Conservation (phyloP, 148 eudicot species). For the Spergularia bocconei region DNA sequence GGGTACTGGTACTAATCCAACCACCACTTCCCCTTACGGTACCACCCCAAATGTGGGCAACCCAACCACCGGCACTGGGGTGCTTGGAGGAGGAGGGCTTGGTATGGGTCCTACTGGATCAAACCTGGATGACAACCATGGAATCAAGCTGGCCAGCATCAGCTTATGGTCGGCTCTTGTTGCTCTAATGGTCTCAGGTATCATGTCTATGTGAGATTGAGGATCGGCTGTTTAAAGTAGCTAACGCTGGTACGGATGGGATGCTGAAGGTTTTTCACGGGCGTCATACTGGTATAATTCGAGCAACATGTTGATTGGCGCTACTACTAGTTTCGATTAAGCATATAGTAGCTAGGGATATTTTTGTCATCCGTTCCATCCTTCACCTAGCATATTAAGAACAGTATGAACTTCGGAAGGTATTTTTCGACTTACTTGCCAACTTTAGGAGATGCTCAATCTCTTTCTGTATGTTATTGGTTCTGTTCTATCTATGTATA, state of each 20-base stretch:
- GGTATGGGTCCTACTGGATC: slow-evolving; percentile 49
- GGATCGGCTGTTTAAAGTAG: not conserved
- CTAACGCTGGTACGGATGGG: not conserved
- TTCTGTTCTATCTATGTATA: slow-evolving; percentile 19
- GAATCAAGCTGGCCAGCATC: slow-evolving; percentile 19
- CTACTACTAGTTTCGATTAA: not conserved
- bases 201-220: slow-evolving; percentile 26
- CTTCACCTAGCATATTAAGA: slow-evolving; percentile 5
- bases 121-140: slow-evolving; percentile 38
- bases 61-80: slow-evolving; percentile 31
- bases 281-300: slow-evolving; percentile 13
- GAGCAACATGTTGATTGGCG: slow-evolving; percentile 6
- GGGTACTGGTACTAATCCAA: slow-evolving; percentile 18
- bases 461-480: slow-evolving; percentile 1
- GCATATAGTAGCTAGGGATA: slow-evolving; percentile 16
- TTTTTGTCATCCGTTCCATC: not conserved
- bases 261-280: not conserved
- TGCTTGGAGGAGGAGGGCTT: slow-evolving; percentile 36
- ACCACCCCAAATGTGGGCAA: slow-evolving; percentile 32
- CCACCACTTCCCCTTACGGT: slow-evolving; percentile 25
- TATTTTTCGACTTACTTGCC: slow-evolving; percentile 5
- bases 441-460: slow-evolving; percentile 17
- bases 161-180: slow-evolving; percentile 10
- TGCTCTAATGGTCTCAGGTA: slow-evolving; percentile 14
- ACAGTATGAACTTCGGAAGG: slow-evolving; percentile 6